Evolutionary conservation across 2,329 filamentous ascomycete species (phyloP), one percentile per base, ranked within the genome.

Genomic region (Hymenoscyphus repandus): DNA sequence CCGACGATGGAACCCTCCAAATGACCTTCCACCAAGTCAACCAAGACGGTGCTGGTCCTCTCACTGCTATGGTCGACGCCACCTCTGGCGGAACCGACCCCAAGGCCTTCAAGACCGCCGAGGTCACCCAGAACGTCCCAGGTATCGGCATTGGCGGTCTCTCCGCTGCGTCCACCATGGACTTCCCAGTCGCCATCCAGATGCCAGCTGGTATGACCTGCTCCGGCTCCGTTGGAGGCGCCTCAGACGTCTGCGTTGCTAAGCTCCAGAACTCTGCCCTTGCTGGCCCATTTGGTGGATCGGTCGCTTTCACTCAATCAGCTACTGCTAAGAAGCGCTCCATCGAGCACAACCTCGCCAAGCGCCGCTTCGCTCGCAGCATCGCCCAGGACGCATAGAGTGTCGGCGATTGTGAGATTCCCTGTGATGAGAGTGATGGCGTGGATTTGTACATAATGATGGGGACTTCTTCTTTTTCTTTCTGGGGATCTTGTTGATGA

Each of bases 11-110:
- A 54, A 74, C 74, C 27, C 71, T 87, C 64, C 75, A 73, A 51
- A 76, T 86, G 76, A 81, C 76, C 53, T 86, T 79, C 71, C 81
- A 83, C 66, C 79, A 86, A 71, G 79, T 86, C 70, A 86, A 86
- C 75, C 82, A 86, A 67, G 83, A 86, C 60, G 83, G 83, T 18
- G 83, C 82, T 0, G 83, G 83, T 1, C 82, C 82, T 1, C 69
- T 86, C 43, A 76, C 71, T 30, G 82, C 82, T 7, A 71, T 72
- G 39, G 71, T 86, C 44, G 83, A 87, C 61, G 68, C 72, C 38
- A 83, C 81, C 22, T 85, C 81, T 1, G 82, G 80, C 32, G 83
- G 83, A 48, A 80, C 75, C 4, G 78, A 85, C 60, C 64, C 75
- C 20, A 62, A 68, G 37, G 83, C 83, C 30, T 86, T 86, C 74